Evolutionary conservation across 345 rosid species (phyloP).

Genomic region (Populus nigra): DNA sequence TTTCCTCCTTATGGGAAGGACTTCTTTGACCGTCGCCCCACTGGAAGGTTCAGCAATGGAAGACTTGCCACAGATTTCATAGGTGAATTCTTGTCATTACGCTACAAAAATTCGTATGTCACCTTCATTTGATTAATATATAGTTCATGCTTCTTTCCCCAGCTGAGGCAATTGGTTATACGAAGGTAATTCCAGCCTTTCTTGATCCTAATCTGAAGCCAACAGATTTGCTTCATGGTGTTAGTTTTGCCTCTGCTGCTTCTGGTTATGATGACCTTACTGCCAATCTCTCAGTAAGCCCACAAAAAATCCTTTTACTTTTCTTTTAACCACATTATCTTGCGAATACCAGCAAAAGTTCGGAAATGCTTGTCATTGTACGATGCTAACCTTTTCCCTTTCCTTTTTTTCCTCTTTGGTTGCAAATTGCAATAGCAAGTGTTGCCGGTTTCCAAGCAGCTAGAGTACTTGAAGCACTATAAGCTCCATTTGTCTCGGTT

Average conservation of each 20-base stretch:
- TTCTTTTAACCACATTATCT: too few relatives aligned
- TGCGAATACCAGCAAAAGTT: too few relatives aligned
- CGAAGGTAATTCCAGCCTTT: constrained; percentile 57
- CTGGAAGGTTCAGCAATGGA: constrained; percentile 68
- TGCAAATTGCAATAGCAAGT: constrained; percentile 43
- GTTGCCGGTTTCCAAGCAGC: constrained; percentile 55
- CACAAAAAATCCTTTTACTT: not conserved
- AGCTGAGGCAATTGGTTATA: constrained; percentile 71
- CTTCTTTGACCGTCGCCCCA: constrained; percentile 55
- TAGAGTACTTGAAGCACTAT: constrained; percentile 61
- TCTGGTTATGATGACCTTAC: constrained; percentile 89
- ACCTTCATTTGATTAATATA: not conserved
- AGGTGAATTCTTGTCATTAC: constrained; percentile 25
- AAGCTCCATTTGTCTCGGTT: constrained; percentile 52
- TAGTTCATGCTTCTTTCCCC: not conserved
- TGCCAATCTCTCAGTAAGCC: constrained; percentile 71
- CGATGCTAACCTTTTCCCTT: not conserved
- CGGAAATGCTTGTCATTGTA: too few relatives aligned
- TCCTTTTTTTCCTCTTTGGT: not conserved
- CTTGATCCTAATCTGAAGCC: constrained; percentile 54
- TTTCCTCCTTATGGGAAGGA: constrained; percentile 68
- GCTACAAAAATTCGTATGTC: not conserved
- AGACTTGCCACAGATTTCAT: constrained; percentile 70
- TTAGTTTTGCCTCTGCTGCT: constrained; percentile 91
- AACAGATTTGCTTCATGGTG: constrained; percentile 57